Percentiles rank a stretch among this genome's conserved stretches.
Evolutionary conservation across 306 rosid genomes (phyloP).

Genomic region (Begonia peltatifolia): DNA sequence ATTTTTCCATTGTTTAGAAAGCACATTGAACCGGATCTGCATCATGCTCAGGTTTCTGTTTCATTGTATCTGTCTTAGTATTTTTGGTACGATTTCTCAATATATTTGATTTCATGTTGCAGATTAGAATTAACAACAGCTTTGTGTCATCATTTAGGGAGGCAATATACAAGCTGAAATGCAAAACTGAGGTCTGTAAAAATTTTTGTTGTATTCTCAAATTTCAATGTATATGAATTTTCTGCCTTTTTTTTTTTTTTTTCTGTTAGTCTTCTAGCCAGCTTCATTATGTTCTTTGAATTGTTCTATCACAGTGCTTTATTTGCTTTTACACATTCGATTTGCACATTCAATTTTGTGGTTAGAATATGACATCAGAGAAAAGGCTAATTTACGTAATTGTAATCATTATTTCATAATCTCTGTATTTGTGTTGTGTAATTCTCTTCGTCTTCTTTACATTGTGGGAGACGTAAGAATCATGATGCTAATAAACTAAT

Average conservation of each 20-base stretch:
- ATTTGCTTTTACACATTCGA: too few species aligned
- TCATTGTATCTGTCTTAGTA: conserved; percentile 18
- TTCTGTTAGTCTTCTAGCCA: not conserved
- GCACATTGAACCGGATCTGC: conserved; percentile 98
- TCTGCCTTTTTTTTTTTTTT: not conserved
- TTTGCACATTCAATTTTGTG: too few species aligned
- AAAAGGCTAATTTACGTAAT: too few species aligned
- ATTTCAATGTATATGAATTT: not conserved
- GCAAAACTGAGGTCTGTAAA: conserved; percentile 67
- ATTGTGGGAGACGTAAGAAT: too few species aligned
- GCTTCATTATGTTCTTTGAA: not conserved
- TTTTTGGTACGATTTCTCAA: conserved; percentile 15
- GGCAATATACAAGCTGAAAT: conserved; percentile 95
- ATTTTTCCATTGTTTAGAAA: conserved; percentile 94
- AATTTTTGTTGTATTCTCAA: conserved; percentile 1
- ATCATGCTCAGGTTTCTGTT: conserved; percentile 92
- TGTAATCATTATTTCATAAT: too few species aligned
- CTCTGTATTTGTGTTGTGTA: too few species aligned
- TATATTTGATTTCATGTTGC: conserved; percentile 25
- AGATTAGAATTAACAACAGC: conserved; percentile 99
- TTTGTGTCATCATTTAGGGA: conserved; percentile 96
- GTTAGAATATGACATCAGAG: too few species aligned
- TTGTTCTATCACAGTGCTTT: not conserved
- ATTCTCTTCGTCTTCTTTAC: too few species aligned
- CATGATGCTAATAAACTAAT: too few species aligned